Evolutionary conservation across 371 early-diverging fungal genomes (phyloP), one percentile per base, ranked within the genome.

Genomic region (Lichtheimia ornata): DNA sequence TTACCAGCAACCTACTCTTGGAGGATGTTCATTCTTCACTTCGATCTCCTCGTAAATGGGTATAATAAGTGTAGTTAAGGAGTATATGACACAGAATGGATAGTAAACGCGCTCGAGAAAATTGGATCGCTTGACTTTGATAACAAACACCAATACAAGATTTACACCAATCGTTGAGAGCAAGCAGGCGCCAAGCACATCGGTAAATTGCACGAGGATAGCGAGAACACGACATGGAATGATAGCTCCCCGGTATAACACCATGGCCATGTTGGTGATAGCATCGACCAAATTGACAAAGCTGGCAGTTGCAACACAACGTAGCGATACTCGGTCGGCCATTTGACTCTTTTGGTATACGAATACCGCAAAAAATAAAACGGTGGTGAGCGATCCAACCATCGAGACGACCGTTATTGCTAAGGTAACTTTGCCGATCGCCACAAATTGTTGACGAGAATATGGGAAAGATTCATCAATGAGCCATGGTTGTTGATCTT

Each of bases 131-230:
- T 63, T 55, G 4, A 70, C 24, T 42, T 67, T 66, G 17, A 64
- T 20, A 0, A 74, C 75, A 57, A 74, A 71, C 1, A 74, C 59
- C 7, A 74, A 41, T 5, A 74, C 66, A 9, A 74, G 53, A 24
- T 74, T 74, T 42, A 74, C 17, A 24, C 75, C 75, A 2, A 74
- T 67, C 0, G 67, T 25, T 5, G 70, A 50, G 13, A 74, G 41
- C 20, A 62, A 64, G 2, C 55, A 17, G 11, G 64, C 54, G 22
- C 66, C 62, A 18, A 63, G 28, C 0, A 67, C 40, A 30, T 62
- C 58, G 20, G 65, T 11, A 18, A 71, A 61, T 4, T 64, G 44
- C 5, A 56, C 30, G n/a, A 72, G 35, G 5, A 69, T 41, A 4
- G 53, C 41, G 9, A 63, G 47, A 12, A 58, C 61, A 47, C 61